These are phyloP conservation scores for Flaveria floridana DNA, from an alignment of 140 eudicot species.

Conservation along the genomic window DNA sequence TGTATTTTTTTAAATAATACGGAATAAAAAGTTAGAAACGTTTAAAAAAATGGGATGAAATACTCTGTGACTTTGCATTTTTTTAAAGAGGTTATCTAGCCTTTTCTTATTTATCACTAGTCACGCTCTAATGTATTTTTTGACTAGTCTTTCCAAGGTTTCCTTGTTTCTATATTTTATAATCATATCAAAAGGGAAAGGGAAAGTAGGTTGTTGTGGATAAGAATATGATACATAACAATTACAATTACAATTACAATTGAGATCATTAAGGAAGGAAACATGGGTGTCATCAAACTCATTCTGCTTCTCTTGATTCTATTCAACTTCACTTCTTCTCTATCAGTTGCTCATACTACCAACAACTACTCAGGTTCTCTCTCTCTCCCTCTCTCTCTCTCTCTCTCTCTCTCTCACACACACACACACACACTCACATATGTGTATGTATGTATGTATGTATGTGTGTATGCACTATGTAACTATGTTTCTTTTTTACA, in stretches of 20 bases:
- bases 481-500: neutral
- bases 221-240: conserved; percentile 14
- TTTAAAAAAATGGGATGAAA: too few species aligned
- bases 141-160: too few species aligned
- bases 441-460: neutral
- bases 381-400: neutral
- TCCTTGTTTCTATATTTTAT: too few species aligned
- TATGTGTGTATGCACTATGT: neutral
- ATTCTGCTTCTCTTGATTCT: conserved; percentile 24
- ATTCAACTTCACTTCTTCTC: conserved; percentile 29
- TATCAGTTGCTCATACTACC: conserved; percentile 20
- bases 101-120: too few species aligned
- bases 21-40: too few species aligned
- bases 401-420: neutral
- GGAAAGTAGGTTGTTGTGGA: conserved; percentile 1
- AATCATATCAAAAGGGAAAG: neutral
- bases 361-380: conserved; percentile 31
- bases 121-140: too few species aligned
- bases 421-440: too few species aligned
- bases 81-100: too few species aligned
- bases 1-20: too few species aligned
- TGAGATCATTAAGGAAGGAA: neutral
- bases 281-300: conserved; percentile 19
- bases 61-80: too few species aligned
- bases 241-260: neutral